These are phyloP conservation scores for Gliomastix tumulicola DNA, from an alignment of 2,329 filamentous ascomycete species.

Conservation along the genomic window DNA sequence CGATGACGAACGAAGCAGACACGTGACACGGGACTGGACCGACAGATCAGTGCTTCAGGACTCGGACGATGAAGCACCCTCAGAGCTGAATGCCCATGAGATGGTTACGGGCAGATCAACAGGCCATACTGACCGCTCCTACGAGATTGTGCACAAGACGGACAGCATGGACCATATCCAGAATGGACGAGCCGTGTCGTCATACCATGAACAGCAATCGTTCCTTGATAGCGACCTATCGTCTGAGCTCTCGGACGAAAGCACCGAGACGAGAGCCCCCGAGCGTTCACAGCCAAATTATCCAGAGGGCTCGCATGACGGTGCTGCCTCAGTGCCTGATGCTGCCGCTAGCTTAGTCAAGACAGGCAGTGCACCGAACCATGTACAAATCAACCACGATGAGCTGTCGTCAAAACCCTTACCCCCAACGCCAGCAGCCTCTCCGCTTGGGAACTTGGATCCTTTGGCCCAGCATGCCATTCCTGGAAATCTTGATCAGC, in stretches of 20 bases:
- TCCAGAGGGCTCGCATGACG: too few species aligned
- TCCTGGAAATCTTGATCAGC: too few species aligned
- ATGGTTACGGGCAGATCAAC: too few species aligned
- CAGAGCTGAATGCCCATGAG: too few species aligned
- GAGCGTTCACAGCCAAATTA: too few species aligned
- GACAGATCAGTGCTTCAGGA: conserved; percentile 47
- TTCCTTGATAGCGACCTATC: conserved; percentile 54
- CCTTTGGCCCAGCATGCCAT: too few species aligned
- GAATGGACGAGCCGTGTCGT: conserved; percentile 23
- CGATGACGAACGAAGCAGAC: conserved; percentile 39
- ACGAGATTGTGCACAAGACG: conserved; percentile 47
- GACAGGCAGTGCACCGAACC: too few species aligned
- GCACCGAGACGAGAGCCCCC: conserved; percentile 18
- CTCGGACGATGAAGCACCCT: conserved; percentile 29
- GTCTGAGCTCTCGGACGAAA: conserved; percentile 53
- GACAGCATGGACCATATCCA: conserved; percentile 42
- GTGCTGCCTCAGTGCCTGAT: too few species aligned
- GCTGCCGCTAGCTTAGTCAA: too few species aligned
- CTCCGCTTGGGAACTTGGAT: too few species aligned
- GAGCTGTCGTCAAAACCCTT: conserved; percentile 25
- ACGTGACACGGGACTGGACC: conserved; percentile 40
- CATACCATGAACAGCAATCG: conserved; percentile 25
- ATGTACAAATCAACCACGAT: too few species aligned
- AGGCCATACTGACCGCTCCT: too few species aligned
- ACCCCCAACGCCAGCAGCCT: conserved; percentile 42